Percentiles rank a stretch among this genome's conserved stretches.
These are phyloP conservation scores for Malassezia restricta DNA, from an alignment of 1,284 basidiomycete species.

Conservation along the genomic window DNA sequence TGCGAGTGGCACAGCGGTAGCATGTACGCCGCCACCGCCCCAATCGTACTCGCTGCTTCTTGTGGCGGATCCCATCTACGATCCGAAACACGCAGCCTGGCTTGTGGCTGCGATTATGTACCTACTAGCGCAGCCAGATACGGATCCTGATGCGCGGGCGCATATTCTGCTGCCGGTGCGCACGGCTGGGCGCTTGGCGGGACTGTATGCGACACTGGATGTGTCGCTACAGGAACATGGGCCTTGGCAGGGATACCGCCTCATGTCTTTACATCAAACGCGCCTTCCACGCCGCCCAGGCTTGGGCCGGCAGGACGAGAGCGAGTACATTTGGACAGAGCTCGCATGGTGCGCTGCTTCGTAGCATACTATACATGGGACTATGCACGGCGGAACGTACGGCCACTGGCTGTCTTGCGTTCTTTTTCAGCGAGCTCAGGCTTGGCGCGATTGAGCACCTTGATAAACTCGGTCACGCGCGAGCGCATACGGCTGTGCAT, in stretches of 20 bases:
- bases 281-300: constrained; percentile 6
- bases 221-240: background rate
- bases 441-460: constrained; percentile 95
- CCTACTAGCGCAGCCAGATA: constrained; percentile 9
- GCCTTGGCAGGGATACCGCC: constrained; percentile 3
- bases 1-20: background rate
- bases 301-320: constrained; percentile 13
- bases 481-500: constrained; percentile 97
- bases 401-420: constrained; percentile 68
- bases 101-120: constrained; percentile 9
- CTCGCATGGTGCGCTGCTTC: constrained; percentile 4
- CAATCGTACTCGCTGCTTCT: constrained; percentile 9
- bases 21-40: constrained; percentile 7
- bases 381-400: constrained; percentile 36
- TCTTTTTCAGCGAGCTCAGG: constrained; percentile 71
- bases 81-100: constrained; percentile 13
- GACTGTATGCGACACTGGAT: constrained; percentile 12
- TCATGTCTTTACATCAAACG: background rate
- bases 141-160: constrained; percentile 12
- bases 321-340: constrained; percentile 15
- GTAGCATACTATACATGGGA: constrained; percentile 4
- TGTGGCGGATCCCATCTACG: constrained; percentile 12
- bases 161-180: constrained; percentile 13
- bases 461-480: constrained; percentile 91
- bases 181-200: constrained; percentile 9